These are phyloP conservation scores for Gossypium mustelinum DNA, from an alignment of 345 rosid species.

Conservation along the genomic window DNA sequence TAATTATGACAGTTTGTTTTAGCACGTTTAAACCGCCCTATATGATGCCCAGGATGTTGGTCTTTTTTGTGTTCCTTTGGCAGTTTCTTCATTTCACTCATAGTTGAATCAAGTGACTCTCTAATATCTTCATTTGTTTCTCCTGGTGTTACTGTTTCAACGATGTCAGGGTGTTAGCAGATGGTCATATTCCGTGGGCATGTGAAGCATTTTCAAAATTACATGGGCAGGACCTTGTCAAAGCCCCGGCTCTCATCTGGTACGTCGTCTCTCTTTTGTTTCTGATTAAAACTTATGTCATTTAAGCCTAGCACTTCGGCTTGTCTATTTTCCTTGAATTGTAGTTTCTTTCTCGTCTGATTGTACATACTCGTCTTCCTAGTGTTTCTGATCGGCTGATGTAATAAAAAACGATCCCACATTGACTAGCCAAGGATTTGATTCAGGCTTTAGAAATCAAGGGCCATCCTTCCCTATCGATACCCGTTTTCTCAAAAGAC, in stretches of 20 bases:
- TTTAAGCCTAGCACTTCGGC: background rate
- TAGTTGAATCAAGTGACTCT: no score
- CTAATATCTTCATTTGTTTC: background rate
- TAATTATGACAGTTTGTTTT: background rate
- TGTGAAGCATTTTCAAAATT: constrained; percentile 88
- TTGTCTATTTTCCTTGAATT: background rate
- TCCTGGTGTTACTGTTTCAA: background rate
- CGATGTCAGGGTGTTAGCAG: constrained; percentile 78
- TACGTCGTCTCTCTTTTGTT: constrained; percentile 22
- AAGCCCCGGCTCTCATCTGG: constrained; percentile 67
- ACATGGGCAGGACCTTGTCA: constrained; percentile 67
- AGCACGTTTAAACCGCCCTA: background rate
- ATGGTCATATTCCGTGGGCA: constrained; percentile 99
- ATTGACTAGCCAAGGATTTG: no score
- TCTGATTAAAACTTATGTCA: background rate
- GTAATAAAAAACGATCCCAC: no score
- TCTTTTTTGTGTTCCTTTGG: no score
- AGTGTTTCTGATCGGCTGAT: background rate
- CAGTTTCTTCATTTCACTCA: no score
- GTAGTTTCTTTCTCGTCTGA: background rate
- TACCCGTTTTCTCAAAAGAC: no score
- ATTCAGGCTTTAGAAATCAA: no score
- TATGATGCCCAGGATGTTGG: no score
- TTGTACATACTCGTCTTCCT: background rate
- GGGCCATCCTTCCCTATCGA: no score